Evolutionary conservation across 225 moss, liverwort and hornwort genomes (phyloP).

Genomic region (Marchantia paleacea): DNA sequence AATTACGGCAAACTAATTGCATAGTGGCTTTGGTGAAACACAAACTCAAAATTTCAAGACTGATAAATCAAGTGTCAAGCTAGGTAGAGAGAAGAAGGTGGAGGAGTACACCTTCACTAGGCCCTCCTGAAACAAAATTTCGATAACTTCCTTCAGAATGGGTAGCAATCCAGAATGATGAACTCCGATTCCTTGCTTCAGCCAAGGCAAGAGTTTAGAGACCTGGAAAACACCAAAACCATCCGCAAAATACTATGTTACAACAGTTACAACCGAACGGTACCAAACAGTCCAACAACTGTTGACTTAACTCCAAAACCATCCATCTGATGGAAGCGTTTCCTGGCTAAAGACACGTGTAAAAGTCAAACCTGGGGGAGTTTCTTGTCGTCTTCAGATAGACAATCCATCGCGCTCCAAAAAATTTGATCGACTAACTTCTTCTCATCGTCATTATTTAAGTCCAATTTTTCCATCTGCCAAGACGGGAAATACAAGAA

Average conservation of each 20-base stretch:
- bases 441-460: constrained; percentile 88
- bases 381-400: constrained; percentile 92
- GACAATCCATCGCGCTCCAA: constrained; percentile 90
- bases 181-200: constrained; percentile 92
- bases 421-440: constrained; percentile 85
- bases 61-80: background rate
- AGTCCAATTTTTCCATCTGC: constrained; percentile 94
- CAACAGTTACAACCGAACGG: too few relatives aligned
- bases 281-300: too few relatives aligned
- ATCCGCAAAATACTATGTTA: background rate
- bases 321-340: too few relatives aligned
- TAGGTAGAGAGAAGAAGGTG: background rate
- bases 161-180: constrained; percentile 97
- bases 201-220: constrained; percentile 78
- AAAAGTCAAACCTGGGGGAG: constrained; percentile 72
- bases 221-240: constrained; percentile 67
- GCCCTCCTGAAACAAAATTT: constrained; percentile 97
- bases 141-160: constrained; percentile 92
- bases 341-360: too few relatives aligned
- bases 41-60: background rate
- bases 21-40: too few relatives aligned
- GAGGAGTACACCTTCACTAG: constrained; percentile 63
- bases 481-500: background rate
- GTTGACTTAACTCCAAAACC: too few relatives aligned
- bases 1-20: too few relatives aligned